Evolutionary conservation across 176 grass and related monocot genomes (phyloP).

Genomic region (Phyllostachys edulis): DNA sequence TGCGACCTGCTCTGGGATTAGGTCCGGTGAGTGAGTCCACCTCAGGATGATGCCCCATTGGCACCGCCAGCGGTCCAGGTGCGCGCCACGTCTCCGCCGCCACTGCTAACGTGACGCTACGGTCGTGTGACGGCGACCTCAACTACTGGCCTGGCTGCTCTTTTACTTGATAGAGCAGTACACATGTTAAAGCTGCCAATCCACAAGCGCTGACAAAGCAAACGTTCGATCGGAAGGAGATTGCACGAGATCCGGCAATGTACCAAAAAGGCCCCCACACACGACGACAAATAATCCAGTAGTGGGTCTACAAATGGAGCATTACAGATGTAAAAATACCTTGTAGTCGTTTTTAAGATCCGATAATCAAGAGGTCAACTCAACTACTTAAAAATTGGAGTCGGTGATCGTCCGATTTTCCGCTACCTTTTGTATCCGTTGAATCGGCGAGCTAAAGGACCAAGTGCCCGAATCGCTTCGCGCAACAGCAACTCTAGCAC

Average conservation of each 20-base stretch:
- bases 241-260: not conserved
- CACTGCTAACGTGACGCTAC: not conserved
- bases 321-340: not conserved
- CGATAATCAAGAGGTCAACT: too few species aligned
- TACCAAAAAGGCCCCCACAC: not conserved
- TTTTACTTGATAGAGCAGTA: not conserved
- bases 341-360: too few species aligned
- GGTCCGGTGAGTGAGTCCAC: slow-evolving; percentile 19
- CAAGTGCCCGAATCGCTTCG: too few species aligned
- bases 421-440: too few species aligned
- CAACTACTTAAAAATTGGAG: too few species aligned
- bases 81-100: slow-evolving; percentile 40
- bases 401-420: too few species aligned
- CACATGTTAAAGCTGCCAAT: not conserved
- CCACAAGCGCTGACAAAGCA: not conserved
- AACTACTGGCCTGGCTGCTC: slow-evolving; percentile 1
- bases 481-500: too few species aligned
- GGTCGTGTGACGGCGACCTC: slow-evolving; percentile 24
- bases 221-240: too few species aligned
- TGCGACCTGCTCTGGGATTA: slow-evolving; percentile 22
- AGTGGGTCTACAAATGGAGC: not conserved
- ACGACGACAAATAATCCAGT: not conserved
- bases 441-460: too few species aligned
- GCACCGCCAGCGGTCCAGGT: slow-evolving; percentile 39
- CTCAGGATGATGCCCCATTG: slow-evolving; percentile 34